Evolutionary conservation across 2,329 filamentous ascomycete species (phyloP).

Genomic region (Cordyceps sp.): DNA sequence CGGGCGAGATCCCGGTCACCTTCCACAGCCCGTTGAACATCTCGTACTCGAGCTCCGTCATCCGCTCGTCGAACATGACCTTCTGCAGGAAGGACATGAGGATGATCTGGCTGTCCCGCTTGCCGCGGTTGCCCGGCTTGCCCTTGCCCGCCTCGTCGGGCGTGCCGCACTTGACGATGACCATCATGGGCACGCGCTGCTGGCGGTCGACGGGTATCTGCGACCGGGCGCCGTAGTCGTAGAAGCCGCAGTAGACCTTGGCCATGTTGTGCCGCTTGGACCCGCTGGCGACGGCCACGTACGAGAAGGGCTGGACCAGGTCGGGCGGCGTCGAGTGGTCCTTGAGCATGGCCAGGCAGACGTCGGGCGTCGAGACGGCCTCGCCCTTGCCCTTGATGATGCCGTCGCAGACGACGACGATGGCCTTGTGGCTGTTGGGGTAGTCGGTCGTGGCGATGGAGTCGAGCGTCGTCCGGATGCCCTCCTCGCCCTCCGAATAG

Average conservation of each 20-base stretch:
- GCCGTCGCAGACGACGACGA: slow-evolving; percentile 92
- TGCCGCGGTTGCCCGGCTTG: slow-evolving; percentile 94
- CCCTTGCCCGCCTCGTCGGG: slow-evolving; percentile 64
- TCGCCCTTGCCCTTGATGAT: slow-evolving; percentile 95
- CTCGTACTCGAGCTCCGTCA: slow-evolving; percentile 98
- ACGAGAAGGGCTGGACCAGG: slow-evolving; percentile 80
- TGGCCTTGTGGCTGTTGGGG: slow-evolving; percentile 96
- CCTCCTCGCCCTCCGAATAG: slow-evolving; percentile 90
- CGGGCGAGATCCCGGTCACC: slow-evolving; percentile 92
- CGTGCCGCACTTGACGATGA: slow-evolving; percentile 89
- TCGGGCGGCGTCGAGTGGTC: slow-evolving; percentile 67
- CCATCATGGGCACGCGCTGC: slow-evolving; percentile 94
- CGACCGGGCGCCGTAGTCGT: slow-evolving; percentile 79
- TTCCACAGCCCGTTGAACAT: slow-evolving; percentile 99
- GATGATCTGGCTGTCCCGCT: slow-evolving; percentile 97
- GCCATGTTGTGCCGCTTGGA: slow-evolving; percentile 99
- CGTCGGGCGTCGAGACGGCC: slow-evolving; percentile 70
- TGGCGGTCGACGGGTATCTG: slow-evolving; percentile 71
- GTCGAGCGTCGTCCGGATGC: slow-evolving; percentile 83
- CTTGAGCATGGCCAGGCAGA: slow-evolving; percentile 84
- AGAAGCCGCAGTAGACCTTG: slow-evolving; percentile 95
- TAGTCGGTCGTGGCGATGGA: slow-evolving; percentile 97
- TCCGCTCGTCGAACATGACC: slow-evolving; percentile 99
- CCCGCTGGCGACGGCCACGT: slow-evolving; percentile 88
- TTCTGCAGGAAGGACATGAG: slow-evolving; percentile 99